Evolutionary conservation across 495 filamentous ascomycete genomes (phyloP).

Genomic region (Symbiotaphrina buchneri): DNA sequence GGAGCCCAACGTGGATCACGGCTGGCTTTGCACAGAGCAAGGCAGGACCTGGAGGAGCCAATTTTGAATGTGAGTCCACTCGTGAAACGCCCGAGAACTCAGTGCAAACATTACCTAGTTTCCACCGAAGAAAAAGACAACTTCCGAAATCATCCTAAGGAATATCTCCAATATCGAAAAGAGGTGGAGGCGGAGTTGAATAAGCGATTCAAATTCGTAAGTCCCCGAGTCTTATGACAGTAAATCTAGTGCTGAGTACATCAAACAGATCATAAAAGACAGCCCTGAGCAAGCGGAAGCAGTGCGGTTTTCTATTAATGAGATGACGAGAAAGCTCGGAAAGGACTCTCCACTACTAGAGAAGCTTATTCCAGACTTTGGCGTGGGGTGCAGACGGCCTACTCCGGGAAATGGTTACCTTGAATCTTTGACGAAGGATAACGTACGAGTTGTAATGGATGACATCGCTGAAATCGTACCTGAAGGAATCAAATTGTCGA

Average conservation of each 20-base stretch:
- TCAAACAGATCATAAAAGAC: too few species aligned
- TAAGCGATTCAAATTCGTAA: not conserved
- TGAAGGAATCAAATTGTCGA: constrained; percentile 22
- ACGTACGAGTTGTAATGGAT: constrained; percentile 19
- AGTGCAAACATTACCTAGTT: not conserved
- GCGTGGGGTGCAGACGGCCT: constrained; percentile 25
- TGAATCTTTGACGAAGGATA: constrained; percentile 22
- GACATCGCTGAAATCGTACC: constrained; percentile 20
- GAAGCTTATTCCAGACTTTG: constrained; percentile 18
- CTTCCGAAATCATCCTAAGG: not conserved
- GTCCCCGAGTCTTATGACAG: too few species aligned
- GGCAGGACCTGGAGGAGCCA: too few species aligned
- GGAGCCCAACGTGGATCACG: constrained; percentile 18
- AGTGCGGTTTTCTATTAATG: not conserved
- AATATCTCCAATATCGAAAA: constrained; percentile 8
- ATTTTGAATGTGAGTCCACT: too few species aligned
- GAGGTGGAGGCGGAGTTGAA: constrained; percentile 12
- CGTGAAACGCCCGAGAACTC: not conserved
- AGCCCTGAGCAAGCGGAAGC: not conserved
- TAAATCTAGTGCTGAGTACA: too few species aligned
- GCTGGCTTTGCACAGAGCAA: constrained; percentile 11
- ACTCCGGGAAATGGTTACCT: constrained; percentile 26
- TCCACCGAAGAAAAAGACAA: not conserved
- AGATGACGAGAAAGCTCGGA: constrained; percentile 1
- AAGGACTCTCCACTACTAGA: constrained; percentile 5